phyloP scores from a whole-genome alignment of 2,329 filamentous ascomycete species.

The Penicillium freii region DNA sequence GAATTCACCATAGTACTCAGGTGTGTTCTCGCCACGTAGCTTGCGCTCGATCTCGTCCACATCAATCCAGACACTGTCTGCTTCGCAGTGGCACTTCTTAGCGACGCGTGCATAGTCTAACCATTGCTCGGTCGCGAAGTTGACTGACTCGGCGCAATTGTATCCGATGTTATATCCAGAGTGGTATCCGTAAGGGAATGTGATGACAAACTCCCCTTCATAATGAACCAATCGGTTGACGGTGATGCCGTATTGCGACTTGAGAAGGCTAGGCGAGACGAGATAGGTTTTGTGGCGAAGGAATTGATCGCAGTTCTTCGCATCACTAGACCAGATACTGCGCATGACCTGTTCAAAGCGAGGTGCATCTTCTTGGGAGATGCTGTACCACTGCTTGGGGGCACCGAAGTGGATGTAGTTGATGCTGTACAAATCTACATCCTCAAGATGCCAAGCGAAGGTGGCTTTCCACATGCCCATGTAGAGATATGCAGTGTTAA shows the following conservation, averaged over 20 bases:
- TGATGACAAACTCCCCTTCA: constrained; percentile 97
- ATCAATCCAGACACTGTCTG: constrained; percentile 98
- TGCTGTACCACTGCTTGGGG: constrained; percentile 99
- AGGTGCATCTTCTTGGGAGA: constrained; percentile 89
- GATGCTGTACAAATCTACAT: constrained; percentile 98
- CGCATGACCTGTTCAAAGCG: constrained; percentile 89
- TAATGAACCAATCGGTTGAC: constrained; percentile 96
- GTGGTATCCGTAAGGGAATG: constrained; percentile 97
- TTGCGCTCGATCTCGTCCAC: constrained; percentile 95
- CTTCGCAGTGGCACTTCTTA: constrained; percentile 94
- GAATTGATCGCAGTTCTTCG: constrained; percentile 94
- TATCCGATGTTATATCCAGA: constrained; percentile 98
- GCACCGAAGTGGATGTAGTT: constrained; percentile 99
- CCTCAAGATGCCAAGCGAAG: constrained; percentile 97
- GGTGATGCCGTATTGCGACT: constrained; percentile 86
- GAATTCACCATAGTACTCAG: constrained; percentile 48
- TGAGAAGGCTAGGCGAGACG: constrained; percentile 84
- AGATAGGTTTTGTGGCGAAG: constrained; percentile 96
- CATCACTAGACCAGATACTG: constrained; percentile 84
- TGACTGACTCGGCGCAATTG: constrained; percentile 98
- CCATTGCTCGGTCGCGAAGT: constrained; percentile 95
- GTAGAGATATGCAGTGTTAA: constrained; percentile 97
- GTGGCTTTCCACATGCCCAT: constrained; percentile 99
- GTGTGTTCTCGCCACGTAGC: constrained; percentile 74
- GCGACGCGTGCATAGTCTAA: constrained; percentile 91